Conservation (phyloP, 1,284 basidiomycete genomes). For the Ceratobasidium sp. region DNA sequence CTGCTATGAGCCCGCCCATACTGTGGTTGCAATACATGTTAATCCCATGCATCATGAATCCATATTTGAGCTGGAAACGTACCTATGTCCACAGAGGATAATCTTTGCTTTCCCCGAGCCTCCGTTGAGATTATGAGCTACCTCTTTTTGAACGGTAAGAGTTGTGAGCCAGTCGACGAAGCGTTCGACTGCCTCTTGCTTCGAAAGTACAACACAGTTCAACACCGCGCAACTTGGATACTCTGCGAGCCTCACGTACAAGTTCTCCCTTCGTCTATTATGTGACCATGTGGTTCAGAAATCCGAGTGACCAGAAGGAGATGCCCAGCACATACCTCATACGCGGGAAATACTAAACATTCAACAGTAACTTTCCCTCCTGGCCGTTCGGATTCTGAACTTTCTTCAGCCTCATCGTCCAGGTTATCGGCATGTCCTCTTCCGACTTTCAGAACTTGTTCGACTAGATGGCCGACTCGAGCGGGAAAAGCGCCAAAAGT, state of each 20-base stretch:
- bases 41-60: background rate
- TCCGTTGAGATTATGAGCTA: constrained; percentile 71
- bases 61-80: constrained; percentile 48
- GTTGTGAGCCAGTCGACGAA: constrained; percentile 93
- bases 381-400: constrained; percentile 61
- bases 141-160: constrained; percentile 82
- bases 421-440: constrained; percentile 34
- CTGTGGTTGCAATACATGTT: constrained; percentile 59
- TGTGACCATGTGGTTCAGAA: constrained; percentile 44
- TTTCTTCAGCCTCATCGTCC: constrained; percentile 14
- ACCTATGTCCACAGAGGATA: constrained; percentile 94
- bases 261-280: constrained; percentile 90
- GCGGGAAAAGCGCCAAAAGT: constrained; percentile 69
- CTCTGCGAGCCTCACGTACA: constrained; percentile 63
- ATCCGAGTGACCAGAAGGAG: constrained; percentile 38
- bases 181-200: constrained; percentile 84
- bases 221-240: background rate
- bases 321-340: constrained; percentile 72
- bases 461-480: constrained; percentile 34
- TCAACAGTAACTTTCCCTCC: constrained; percentile 71
- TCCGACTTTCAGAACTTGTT: constrained; percentile 38
- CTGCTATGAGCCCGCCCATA: constrained; percentile 91
- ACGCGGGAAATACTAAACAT: constrained; percentile 87
- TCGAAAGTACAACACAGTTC: background rate
- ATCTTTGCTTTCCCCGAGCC: constrained; percentile 85